Evolutionary conservation across 345 rosid species (phyloP).

Genomic region (Microcos paniculata): DNA sequence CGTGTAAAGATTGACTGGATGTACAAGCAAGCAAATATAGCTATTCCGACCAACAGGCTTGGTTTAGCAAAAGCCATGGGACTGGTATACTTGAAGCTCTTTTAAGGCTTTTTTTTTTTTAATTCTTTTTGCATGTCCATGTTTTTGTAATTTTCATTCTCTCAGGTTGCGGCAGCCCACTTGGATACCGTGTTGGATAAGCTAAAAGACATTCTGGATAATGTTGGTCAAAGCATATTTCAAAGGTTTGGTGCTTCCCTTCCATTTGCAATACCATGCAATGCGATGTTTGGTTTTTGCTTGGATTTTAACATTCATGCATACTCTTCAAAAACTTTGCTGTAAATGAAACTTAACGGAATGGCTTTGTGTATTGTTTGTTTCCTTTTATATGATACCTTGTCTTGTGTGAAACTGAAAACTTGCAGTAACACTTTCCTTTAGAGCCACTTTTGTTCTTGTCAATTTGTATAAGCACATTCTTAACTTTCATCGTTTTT

Average conservation of each 20-base stretch:
- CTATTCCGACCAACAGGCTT: constrained; percentile 86
- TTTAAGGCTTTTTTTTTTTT: constrained; percentile 13
- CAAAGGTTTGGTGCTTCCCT: constrained; percentile 54
- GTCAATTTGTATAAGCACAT: neutral
- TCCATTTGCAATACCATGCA: neutral
- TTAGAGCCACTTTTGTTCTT: neutral
- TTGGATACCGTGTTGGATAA: constrained; percentile 90
- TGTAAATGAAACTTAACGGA: neutral
- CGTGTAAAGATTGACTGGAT: constrained; percentile 84
- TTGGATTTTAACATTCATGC: constrained; percentile 10
- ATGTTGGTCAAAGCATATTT: constrained; percentile 73
- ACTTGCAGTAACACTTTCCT: neutral
- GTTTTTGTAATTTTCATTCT: constrained; percentile 24
- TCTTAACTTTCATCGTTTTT: neutral
- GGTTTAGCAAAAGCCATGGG: constrained; percentile 99
- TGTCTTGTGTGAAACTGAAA: neutral
- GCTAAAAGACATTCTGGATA: constrained; percentile 83
- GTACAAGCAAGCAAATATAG: constrained; percentile 78
- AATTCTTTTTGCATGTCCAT: constrained; percentile 13
- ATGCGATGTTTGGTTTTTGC: neutral
- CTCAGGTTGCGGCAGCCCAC: constrained; percentile 97
- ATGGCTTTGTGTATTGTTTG: neutral
- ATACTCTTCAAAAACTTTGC: neutral
- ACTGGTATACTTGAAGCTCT: constrained; percentile 53
- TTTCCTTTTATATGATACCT: neutral